These are phyloP conservation scores for Kernera saxatilis DNA, from an alignment of 345 rosid species.

Conservation along the genomic window DNA sequence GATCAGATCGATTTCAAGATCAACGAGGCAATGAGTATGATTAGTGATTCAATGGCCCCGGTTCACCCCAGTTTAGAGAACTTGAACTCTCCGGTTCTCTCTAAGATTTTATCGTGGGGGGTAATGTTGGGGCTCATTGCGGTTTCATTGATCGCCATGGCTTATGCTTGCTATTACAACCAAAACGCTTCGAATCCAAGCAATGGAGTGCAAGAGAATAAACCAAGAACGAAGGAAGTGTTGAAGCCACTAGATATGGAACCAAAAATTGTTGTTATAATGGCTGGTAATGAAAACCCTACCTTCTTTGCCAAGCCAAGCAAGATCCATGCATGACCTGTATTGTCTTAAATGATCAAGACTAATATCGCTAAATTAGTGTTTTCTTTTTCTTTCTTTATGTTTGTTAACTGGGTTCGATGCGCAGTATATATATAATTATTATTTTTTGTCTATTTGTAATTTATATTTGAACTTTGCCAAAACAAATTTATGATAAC, in stretches of 20 bases:
- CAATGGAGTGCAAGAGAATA: constrained; percentile 14
- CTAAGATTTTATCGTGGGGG: constrained; percentile 45
- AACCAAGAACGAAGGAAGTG: constrained; percentile 11
- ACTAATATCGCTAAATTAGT: not conserved
- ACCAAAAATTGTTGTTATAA: constrained; percentile 62
- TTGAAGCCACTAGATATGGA: constrained; percentile 43
- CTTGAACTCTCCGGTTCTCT: constrained; percentile 45
- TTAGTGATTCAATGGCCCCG: constrained; percentile 24
- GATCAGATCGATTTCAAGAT: not conserved
- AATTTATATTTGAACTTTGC: not conserved
- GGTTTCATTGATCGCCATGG: constrained; percentile 39
- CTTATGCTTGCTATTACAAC: constrained; percentile 37
- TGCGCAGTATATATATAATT: too few species aligned
- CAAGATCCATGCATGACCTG: constrained; percentile 20
- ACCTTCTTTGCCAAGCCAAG: constrained; percentile 51
- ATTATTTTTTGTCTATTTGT: not conserved
- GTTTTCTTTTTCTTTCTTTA: not conserved
- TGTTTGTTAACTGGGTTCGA: not conserved
- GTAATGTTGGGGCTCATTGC: constrained; percentile 45
- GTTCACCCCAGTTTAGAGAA: constrained; percentile 17
- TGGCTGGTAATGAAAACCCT: constrained; percentile 62
- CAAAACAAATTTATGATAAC: too few species aligned
- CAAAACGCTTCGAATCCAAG: not conserved
- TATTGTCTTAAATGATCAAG: not conserved
- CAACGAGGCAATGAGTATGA: constrained; percentile 36